These are phyloP conservation scores for Chytriomyces hyalinus DNA, from an alignment of 192 early-diverging fungal genomes.

Conservation along the genomic window DNA sequence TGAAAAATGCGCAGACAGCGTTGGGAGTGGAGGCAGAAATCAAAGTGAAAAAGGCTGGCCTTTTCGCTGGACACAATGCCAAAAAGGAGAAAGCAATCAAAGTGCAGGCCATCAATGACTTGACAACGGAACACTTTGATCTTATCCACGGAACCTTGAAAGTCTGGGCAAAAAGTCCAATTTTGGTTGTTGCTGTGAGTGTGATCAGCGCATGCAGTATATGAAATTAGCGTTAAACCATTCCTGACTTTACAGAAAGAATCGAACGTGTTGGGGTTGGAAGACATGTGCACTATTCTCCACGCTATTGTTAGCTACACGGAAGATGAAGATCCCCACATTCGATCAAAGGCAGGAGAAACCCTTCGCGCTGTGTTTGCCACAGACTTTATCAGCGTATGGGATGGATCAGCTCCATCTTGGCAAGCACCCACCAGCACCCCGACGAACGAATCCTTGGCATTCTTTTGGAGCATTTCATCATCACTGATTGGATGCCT, in stretches of 20 bases:
- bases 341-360: conserved; percentile 74
- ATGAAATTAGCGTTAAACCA: not conserved
- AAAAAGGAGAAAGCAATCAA: conserved; percentile 58
- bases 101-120: conserved; percentile 45
- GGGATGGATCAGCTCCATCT: conserved; percentile 68
- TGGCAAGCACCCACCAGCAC: conserved; percentile 38
- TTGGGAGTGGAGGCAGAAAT: conserved; percentile 30
- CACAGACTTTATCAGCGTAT: conserved; percentile 71
- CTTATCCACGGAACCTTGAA: conserved; percentile 79
- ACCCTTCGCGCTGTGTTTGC: conserved; percentile 77
- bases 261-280: conserved; percentile 61
- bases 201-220: conserved; percentile 1
- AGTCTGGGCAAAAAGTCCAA: conserved; percentile 76
- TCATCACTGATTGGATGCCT: conserved; percentile 62
- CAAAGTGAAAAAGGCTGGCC: conserved; percentile 29
- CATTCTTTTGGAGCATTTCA: conserved; percentile 77
- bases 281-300: conserved; percentile 77
- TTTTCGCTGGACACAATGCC: conserved; percentile 33
- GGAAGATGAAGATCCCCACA: conserved; percentile 69
- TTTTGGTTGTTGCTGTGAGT: conserved; percentile 73
- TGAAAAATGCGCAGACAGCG: conserved; percentile 17
- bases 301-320: conserved; percentile 77
- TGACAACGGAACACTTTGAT: conserved; percentile 76
- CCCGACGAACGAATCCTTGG: conserved; percentile 70
- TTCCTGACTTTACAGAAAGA: conserved; percentile 59